These are phyloP conservation scores for Glaciozyma martinii DNA, from an alignment of 768 basidiomycete species.

Conservation along the genomic window DNA sequence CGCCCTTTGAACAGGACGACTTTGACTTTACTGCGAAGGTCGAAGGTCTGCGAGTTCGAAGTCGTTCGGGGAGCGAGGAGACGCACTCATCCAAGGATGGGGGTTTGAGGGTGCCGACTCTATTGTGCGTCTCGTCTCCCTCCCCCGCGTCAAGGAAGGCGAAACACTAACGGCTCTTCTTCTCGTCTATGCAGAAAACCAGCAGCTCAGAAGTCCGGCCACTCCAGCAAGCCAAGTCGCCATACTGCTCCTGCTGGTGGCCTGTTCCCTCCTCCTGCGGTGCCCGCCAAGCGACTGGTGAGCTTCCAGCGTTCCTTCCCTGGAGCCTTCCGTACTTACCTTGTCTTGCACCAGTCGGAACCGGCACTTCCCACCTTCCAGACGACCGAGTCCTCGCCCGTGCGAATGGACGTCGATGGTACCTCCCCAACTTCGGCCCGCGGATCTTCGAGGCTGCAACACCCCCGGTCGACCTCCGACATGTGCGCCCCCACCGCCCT, in stretches of 20 bases:
- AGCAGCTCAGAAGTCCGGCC: background rate
- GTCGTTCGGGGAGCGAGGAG: too few relatives aligned
- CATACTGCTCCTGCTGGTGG: background rate
- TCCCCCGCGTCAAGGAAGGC: background rate
- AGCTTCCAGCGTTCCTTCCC: background rate
- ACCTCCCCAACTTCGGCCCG: slow-evolving; percentile 14
- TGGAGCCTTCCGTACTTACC: background rate
- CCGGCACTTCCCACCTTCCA: slow-evolving; percentile 8
- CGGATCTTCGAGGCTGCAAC: slow-evolving; percentile 8
- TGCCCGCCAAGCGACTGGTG: slow-evolving; percentile 18
- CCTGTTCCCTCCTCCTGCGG: slow-evolving; percentile 4
- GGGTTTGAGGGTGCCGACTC: too few relatives aligned
- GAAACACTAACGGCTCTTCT: too few relatives aligned
- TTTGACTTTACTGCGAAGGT: too few relatives aligned
- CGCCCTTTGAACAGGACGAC: too few relatives aligned
- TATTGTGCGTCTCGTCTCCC: background rate
- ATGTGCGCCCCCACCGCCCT: background rate
- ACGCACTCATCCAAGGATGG: too few relatives aligned
- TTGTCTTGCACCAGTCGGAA: slow-evolving; percentile 12
- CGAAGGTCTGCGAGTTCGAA: too few relatives aligned
- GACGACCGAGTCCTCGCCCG: slow-evolving; percentile 21
- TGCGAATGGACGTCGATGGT: slow-evolving; percentile 30
- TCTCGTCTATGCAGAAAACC: background rate
- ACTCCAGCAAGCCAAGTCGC: background rate
- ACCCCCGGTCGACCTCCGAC: slow-evolving; percentile 23